Evolutionary conservation across 164 flowering plant species (phyloP).

Genomic region (Hamamelis virginiana): DNA sequence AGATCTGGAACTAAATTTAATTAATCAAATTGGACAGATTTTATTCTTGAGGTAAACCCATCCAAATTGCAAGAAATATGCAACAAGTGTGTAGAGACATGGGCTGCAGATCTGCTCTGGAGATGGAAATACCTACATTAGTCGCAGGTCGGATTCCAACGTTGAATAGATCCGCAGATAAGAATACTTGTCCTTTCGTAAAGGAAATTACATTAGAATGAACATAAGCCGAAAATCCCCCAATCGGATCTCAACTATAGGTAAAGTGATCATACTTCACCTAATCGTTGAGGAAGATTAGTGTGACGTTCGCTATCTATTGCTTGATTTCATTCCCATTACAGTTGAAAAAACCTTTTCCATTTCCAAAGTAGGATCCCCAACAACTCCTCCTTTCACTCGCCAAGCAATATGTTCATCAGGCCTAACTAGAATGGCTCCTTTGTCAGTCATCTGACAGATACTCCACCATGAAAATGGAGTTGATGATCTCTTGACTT

Average conservation of each 20-base stretch:
- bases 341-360: constrained; percentile 47
- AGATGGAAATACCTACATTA: too few species aligned
- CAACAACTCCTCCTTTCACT: constrained; percentile 30
- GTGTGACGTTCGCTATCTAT: neutral
- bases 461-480: constrained; percentile 82
- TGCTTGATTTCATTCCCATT: constrained; percentile 27
- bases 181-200: neutral
- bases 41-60: too few species aligned
- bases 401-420: constrained; percentile 96
- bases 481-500: constrained; percentile 33
- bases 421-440: constrained; percentile 91
- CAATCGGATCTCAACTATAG: too few species aligned
- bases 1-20: too few species aligned
- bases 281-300: neutral
- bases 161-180: neutral
- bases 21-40: too few species aligned
- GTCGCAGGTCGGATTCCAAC: too few species aligned
- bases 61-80: too few species aligned
- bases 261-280: neutral
- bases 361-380: constrained; percentile 51
- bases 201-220: too few species aligned
- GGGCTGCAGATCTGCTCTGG: too few species aligned
- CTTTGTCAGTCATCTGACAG: constrained; percentile 62
- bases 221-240: too few species aligned
- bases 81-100: too few species aligned